These are phyloP conservation scores for Ceratocystis colombiana DNA, from an alignment of 2,329 filamentous ascomycete genomes.

Conservation along the genomic window DNA sequence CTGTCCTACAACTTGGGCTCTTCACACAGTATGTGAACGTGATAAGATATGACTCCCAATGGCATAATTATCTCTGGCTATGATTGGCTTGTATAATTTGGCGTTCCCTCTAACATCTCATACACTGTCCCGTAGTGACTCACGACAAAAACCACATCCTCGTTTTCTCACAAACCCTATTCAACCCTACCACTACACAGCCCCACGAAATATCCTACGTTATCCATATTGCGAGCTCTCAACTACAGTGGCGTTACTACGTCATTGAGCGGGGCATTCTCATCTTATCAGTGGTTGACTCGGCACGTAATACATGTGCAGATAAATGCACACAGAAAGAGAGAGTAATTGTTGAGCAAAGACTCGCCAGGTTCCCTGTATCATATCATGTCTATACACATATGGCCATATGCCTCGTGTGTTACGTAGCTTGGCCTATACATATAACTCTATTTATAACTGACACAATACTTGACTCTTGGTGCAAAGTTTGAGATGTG, in stretches of 20 bases:
- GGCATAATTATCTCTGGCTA: neutral
- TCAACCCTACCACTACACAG: neutral
- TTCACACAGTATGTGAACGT: neutral
- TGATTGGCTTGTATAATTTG: neutral
- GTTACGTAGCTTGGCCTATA: too few relatives aligned
- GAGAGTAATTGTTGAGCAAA: too few relatives aligned
- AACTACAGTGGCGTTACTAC: neutral
- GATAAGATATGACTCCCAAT: neutral
- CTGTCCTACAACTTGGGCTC: conserved; percentile 6
- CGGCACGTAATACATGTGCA: neutral
- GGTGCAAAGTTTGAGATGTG: too few relatives aligned
- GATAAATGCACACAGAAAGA: neutral
- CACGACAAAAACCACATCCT: neutral
- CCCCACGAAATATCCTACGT: neutral
- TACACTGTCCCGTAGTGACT: neutral
- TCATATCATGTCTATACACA: too few relatives aligned
- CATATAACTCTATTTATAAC: too few relatives aligned
- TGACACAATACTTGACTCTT: too few relatives aligned
- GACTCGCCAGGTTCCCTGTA: too few relatives aligned
- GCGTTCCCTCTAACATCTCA: neutral
- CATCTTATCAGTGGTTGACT: neutral
- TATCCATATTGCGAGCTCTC: too few relatives aligned
- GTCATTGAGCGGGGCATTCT: neutral
- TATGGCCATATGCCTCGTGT: too few relatives aligned
- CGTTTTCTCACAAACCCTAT: neutral